Evolutionary conservation across 225 moss, liverwort and hornwort species (phyloP), one percentile per base, ranked within the genome.

Genomic region (Thuidium tamariscinum): DNA sequence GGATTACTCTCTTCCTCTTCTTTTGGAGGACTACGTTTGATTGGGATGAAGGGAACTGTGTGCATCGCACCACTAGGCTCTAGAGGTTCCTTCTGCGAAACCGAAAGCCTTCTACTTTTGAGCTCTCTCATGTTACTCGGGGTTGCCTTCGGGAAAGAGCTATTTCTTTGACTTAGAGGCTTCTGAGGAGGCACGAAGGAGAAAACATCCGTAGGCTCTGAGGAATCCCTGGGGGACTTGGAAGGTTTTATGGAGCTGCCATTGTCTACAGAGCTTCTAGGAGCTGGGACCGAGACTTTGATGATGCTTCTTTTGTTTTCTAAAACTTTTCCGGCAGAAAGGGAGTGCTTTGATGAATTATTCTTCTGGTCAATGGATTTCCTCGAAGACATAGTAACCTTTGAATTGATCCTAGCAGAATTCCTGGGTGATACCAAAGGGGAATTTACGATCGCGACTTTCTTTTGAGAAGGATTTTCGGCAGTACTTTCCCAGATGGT

Each of bases 291-390:
- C 30, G 81, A 77, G 72, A 72, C 83, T 71, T 67, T 86, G 37
- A 67, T 46, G 61, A 66, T 71, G 22, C 57, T 80, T 54, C 73
- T 88, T 63, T 81, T 90, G 14, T 83, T 64, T 37, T 86, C 86
- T 62, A n/a, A 66, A 54, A 77, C n/a, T 57, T 81, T 88, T 69
- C 77, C 81, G 27, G 83, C 42, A 59, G 81, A 16, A 61, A 81
- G 22, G 49, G 65, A 84, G 62, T 78, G 68, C 65, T 81, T 89
- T 22, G 89, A 77, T 27, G 83, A 52, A 60, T 66, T 89, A 13
- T 81, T 89, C 82, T 76, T 92, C 69, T 83, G 82, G 49, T 86
- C 84, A 52, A 64, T 57, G 80, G 89, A 78, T 55, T 88, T 88
- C 52, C 89, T 75, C 82, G 85, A 59, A 69, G 89, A 76, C 8